phyloP scores from a whole-genome alignment of 805 yeast genomes.

The Ogataea glucozyma region DNA sequence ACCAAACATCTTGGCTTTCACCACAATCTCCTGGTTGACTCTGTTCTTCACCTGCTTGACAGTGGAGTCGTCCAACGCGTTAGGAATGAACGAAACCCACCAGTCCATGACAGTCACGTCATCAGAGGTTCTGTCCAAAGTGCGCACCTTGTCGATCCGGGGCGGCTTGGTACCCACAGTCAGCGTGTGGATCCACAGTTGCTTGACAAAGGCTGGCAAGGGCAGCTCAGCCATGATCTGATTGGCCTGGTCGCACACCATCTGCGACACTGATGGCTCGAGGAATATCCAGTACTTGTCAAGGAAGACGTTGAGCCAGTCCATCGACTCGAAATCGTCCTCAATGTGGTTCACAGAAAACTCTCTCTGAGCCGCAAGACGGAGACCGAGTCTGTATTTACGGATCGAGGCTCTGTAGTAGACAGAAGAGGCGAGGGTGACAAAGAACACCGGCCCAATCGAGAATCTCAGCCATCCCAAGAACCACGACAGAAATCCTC shows the following conservation, averaged over 20 bases:
- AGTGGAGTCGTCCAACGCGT: constrained; percentile 79
- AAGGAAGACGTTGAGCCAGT: constrained; percentile 88
- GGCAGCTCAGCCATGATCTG: constrained; percentile 78
- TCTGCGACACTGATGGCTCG: constrained; percentile 86
- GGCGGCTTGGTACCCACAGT: constrained; percentile 97
- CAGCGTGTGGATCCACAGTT: constrained; percentile 82
- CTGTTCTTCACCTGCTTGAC: constrained; percentile 81
- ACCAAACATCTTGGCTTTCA: constrained; percentile 83
- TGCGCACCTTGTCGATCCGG: constrained; percentile 84
- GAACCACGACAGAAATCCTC: constrained; percentile 73
- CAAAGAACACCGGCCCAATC: constrained; percentile 76
- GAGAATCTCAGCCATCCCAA: constrained; percentile 77
- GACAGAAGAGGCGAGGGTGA: constrained; percentile 60
- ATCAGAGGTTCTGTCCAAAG: constrained; percentile 84
- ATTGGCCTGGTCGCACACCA: constrained; percentile 83
- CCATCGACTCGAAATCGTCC: constrained; percentile 89
- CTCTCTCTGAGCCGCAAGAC: constrained; percentile 85
- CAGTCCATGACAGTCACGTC: constrained; percentile 98
- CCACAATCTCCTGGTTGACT: constrained; percentile 77
- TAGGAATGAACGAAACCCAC: constrained; percentile 92
- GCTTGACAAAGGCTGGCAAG: constrained; percentile 78
- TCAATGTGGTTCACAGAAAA: constrained; percentile 79
- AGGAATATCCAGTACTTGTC: constrained; percentile 89
- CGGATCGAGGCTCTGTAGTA: constrained; percentile 83
- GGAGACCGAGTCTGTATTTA: constrained; percentile 68